These are phyloP conservation scores for Jimgerdemannia lactiflua DNA, from an alignment of 192 early-diverging fungal genomes.

Conservation along the genomic window DNA sequence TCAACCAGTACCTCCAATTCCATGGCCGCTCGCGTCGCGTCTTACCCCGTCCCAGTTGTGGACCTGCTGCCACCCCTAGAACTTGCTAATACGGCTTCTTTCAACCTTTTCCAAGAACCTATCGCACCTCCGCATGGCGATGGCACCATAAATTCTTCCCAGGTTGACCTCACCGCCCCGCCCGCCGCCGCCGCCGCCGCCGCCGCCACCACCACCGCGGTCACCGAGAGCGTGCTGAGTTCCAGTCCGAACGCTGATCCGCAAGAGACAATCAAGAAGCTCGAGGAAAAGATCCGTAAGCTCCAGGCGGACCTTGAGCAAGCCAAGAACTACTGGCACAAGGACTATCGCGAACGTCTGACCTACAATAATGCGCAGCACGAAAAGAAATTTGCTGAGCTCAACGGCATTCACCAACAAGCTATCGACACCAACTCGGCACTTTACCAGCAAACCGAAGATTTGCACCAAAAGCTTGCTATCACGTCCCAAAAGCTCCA, in stretches of 20 bases:
- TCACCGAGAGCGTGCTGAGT: background rate
- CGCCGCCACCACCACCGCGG: background rate
- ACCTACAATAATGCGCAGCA: background rate
- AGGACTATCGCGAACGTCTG: background rate
- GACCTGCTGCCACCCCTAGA: too few relatives aligned
- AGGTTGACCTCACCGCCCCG: background rate
- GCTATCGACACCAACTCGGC: background rate
- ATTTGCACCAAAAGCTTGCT: background rate
- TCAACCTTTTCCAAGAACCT: background rate
- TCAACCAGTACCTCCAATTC: too few relatives aligned
- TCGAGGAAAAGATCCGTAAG: background rate
- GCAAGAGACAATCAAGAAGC: background rate
- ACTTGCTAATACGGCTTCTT: too few relatives aligned
- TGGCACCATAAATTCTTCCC: background rate
- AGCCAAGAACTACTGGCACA: background rate
- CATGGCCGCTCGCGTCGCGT: too few relatives aligned
- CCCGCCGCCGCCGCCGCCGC: too few relatives aligned
- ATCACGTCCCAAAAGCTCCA: conserved; percentile 3
- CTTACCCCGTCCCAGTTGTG: too few relatives aligned
- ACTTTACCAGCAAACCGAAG: background rate
- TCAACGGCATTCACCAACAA: background rate
- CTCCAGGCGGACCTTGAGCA: background rate
- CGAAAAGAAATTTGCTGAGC: background rate
- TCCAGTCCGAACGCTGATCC: background rate
- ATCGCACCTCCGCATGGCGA: background rate